Base-by-base conservation (phyloP, 148 eudicot species). In the Chenopodium formosanum region DNA sequence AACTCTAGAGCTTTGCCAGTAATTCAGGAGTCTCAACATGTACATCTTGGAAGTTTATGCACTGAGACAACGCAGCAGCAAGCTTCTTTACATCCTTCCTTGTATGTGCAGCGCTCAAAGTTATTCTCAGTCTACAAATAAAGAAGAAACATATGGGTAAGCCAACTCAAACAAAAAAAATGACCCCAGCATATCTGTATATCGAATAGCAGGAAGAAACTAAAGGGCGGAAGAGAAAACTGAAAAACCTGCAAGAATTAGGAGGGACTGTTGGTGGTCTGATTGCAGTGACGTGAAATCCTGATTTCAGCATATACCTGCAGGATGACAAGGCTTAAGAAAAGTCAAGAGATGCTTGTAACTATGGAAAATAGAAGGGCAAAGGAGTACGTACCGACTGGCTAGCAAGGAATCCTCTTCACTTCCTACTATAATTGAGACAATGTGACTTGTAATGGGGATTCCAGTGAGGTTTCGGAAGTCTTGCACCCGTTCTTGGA, bases 191-290 rank as follows among this genome's bases (percentile, higher is more conserved):
- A 34, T 9, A 9, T 72, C 25, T 3, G 66, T 6, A n/a, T 5
- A 2, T 17, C 0, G 70, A 47, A 44, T 34, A 53, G 7, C 9
- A 14, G 29, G n/a, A 22, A 29, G 16, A 29, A 32, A 25, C 25
- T 8, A 58, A 53, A 70, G 16, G 81, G 1, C 10, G 75, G 50
- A n/a, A 64, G 25, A 17, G 1, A 60, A 71, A 19, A 70, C 56
- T 17, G 17, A 47, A 22, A 34, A 70, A 96, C 99, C 99, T 96
- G 99, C 99, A 96, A 34, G 97, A 96, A 83, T 96, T 96, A 67
- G 98, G 91, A 50, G 99, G 92, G 64, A 96, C 99, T 8, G 98
- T 96, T 71, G 99, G 99, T 73, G 99, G 99, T 82, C 99, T 87
- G 76, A 96, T 96, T 69, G 99, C 98, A 80, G 95, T 92, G 66